Percentiles rank a stretch among this genome's conserved stretches.
These are phyloP conservation scores for Beta lomatogona DNA, from an alignment of 179 eudicot genomes.

Conservation along the genomic window DNA sequence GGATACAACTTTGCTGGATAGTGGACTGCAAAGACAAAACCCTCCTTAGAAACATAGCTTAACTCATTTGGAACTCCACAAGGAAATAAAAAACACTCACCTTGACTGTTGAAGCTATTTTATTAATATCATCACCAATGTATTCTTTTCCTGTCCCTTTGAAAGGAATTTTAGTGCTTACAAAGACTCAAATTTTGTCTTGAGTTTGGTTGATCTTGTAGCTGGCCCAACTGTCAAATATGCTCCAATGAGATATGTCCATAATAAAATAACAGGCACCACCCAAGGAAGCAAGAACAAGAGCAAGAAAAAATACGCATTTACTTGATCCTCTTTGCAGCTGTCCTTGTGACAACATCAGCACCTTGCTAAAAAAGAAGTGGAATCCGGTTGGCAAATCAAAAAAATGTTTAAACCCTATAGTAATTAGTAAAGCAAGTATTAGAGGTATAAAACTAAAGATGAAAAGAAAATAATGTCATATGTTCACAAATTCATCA, in stretches of 20 bases:
- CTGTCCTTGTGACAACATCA: conserved; percentile 97
- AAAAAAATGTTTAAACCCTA: conserved; percentile 94
- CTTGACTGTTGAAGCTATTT: conserved; percentile 94
- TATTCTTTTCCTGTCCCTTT: conserved; percentile 99
- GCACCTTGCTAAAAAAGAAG: conserved; percentile 99
- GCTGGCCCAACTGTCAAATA: conserved; percentile 77
- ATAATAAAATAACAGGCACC: conserved; percentile 4
- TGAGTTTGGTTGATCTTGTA: conserved; percentile 96
- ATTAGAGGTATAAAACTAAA: conserved; percentile 16
- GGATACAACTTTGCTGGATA: conserved; percentile 87
- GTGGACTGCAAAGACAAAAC: conserved; percentile 53
- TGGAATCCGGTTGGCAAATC: conserved; percentile 97
- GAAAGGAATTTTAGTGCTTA: conserved; percentile 96
- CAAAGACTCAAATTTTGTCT: conserved; percentile 95
- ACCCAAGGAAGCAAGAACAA: conserved; percentile 8
- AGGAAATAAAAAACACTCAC: conserved; percentile 34
- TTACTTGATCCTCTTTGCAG: conserved; percentile 92
- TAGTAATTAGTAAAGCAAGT: conserved; percentile 14
- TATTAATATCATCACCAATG: conserved; percentile 96
- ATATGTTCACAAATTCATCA: neutral
- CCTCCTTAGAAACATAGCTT: conserved; percentile 4
- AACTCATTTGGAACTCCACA: neutral
- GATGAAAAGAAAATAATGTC: neutral
- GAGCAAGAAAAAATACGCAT: conserved; percentile 4
- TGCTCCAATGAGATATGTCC: conserved; percentile 29